Percentiles rank a stretch among this genome's conserved stretches.
phyloP scores from a whole-genome alignment of 805 yeast genomes.

The Metschnikowia koreensis region DNA sequence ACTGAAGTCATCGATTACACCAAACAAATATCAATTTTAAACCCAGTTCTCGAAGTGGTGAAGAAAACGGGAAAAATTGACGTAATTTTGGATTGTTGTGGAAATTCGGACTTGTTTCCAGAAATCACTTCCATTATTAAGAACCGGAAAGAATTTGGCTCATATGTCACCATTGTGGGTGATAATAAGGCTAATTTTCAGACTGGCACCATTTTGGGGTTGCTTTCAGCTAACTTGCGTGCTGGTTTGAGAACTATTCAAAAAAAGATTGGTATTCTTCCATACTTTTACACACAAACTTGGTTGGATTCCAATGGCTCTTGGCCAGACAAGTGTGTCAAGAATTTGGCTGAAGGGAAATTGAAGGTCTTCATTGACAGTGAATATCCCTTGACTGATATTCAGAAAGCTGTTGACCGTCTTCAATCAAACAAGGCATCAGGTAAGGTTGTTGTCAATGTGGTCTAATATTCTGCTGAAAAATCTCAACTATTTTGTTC shows the following conservation, averaged over 20 bases:
- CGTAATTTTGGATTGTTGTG: constrained; percentile 62
- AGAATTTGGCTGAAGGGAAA: constrained; percentile 45
- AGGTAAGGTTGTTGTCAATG: constrained; percentile 63
- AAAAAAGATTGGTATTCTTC: constrained; percentile 19
- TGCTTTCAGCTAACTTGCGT: background rate
- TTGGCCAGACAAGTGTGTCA: constrained; percentile 26
- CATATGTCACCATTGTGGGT: constrained; percentile 60
- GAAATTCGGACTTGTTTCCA: constrained; percentile 50
- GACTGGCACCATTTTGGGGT: constrained; percentile 1
- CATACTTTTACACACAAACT: constrained; percentile 30
- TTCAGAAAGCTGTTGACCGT: constrained; percentile 48
- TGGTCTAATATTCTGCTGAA: too few relatives aligned
- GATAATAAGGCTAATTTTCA: constrained; percentile 43
- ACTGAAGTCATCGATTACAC: constrained; percentile 58
- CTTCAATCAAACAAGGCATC: constrained; percentile 48
- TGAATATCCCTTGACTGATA: constrained; percentile 48
- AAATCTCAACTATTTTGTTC: too few relatives aligned
- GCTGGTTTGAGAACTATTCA: constrained; percentile 10
- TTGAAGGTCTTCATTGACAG: constrained; percentile 53
- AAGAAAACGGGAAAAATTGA: constrained; percentile 48
- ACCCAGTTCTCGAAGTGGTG: constrained; percentile 34
- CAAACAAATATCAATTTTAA: constrained; percentile 33
- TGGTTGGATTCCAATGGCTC: constrained; percentile 11
- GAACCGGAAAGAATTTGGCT: constrained; percentile 37
- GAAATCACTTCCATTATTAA: constrained; percentile 44